These are phyloP conservation scores for Fusarium illudens DNA, from an alignment of 2,329 filamentous ascomycete species.

Conservation along the genomic window DNA sequence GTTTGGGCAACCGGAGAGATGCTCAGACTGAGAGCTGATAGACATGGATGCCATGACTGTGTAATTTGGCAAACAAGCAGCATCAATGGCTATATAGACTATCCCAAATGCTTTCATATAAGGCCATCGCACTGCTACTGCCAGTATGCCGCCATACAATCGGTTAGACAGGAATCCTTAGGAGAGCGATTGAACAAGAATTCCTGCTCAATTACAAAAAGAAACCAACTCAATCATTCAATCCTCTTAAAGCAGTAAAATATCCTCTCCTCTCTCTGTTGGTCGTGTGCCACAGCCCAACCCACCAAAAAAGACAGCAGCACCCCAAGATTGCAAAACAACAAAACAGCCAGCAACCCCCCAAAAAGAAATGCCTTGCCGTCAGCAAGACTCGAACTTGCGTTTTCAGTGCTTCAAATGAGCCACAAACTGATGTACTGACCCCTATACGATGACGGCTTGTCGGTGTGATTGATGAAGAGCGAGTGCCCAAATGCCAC, in stretches of 20 bases:
- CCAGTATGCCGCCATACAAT: no score
- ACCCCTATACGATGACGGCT: conserved; percentile 41
- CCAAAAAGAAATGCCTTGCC: conserved; percentile 5
- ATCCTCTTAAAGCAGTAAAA: no score
- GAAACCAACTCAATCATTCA: no score
- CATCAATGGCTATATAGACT: neutral
- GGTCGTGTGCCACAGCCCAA: neutral
- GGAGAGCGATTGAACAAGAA: no score
- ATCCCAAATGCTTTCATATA: neutral
- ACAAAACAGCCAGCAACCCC: conserved; percentile 10
- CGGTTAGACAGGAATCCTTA: no score
- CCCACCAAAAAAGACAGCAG: neutral
- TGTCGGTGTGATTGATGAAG: conserved; percentile 1
- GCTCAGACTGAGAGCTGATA: neutral
- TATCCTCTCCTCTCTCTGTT: no score
- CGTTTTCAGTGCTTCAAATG: conserved; percentile 32
- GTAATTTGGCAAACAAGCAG: neutral
- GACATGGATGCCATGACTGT: neutral
- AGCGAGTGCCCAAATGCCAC: neutral
- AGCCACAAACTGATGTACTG: conserved; percentile 39
- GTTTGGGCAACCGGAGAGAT: neutral
- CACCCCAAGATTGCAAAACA: conserved; percentile 5
- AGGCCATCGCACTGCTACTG: no score
- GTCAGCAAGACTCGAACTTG: conserved; percentile 39
- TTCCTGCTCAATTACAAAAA: no score